Conservation (phyloP, 371 early-diverging fungal genomes). For the Fennellomyces sp. region DNA sequence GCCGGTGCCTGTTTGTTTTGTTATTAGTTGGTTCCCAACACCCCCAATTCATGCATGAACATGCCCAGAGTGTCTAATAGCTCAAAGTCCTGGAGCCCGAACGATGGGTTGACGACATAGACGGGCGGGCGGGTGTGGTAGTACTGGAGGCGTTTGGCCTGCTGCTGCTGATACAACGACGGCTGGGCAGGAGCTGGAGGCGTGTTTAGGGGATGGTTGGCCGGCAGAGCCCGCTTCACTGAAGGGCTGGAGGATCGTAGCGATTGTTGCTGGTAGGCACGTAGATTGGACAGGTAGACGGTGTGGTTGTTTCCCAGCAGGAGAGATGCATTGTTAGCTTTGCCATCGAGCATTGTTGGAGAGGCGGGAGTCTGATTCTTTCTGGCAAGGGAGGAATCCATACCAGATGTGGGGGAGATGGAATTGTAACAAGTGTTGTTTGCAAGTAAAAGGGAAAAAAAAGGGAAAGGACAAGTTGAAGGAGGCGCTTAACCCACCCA, state of each 20-base stretch:
- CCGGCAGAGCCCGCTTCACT: conserved; percentile 6
- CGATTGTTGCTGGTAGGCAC: conserved; percentile 16
- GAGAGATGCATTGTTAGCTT: conserved; percentile 6
- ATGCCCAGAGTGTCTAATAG: conserved; percentile 39
- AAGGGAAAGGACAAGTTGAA: neutral
- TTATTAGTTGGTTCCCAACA: no score
- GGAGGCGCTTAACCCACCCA: neutral
- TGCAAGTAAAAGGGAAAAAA: neutral
- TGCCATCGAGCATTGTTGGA: conserved; percentile 8
- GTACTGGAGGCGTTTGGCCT: conserved; percentile 36
- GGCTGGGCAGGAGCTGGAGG: conserved; percentile 2
- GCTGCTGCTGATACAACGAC: conserved; percentile 28
- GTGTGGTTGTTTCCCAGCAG: conserved; percentile 15
- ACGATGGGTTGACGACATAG: conserved; percentile 44
- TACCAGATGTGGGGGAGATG: neutral
- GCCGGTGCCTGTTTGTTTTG: conserved; percentile 86
- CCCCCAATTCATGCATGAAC: conserved; percentile 3
- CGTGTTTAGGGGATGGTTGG: conserved; percentile 16
- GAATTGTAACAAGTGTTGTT: neutral
- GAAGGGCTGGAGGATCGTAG: neutral
- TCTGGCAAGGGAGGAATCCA: conserved; percentile 6
- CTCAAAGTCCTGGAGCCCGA: conserved; percentile 47
- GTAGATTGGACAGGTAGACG: conserved; percentile 18
- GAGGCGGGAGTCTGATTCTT: conserved; percentile 1
- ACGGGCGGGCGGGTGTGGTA: conserved; percentile 43